A percentile compares a stretch with the other conserved stretches of the same genome.
phyloP scores from a whole-genome alignment of 345 rosid genomes.

The Euphorbia pulcherrima region DNA sequence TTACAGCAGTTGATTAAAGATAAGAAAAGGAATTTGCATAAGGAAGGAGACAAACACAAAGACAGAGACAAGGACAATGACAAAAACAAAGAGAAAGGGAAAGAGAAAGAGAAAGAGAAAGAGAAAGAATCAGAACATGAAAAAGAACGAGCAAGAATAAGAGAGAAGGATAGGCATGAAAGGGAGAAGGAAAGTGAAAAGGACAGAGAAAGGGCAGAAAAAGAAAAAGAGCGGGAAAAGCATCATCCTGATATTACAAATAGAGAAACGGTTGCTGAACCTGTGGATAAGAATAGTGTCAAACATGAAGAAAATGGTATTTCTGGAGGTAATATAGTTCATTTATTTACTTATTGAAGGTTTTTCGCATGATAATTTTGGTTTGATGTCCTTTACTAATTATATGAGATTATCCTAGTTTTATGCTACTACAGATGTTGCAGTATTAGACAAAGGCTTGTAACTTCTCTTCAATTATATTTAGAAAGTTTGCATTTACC shows the following conservation, averaged over 20 bases:
- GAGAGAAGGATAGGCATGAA: slow-evolving; percentile 73
- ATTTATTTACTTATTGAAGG: slow-evolving; percentile 2
- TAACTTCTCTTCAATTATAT: too few relatives aligned
- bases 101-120: slow-evolving; percentile 35
- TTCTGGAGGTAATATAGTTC: slow-evolving; percentile 40
- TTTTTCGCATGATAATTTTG: not conserved
- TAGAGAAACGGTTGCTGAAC: slow-evolving; percentile 49
- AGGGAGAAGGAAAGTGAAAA: slow-evolving; percentile 58
- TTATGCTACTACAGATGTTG: too few relatives aligned
- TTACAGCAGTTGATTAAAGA: slow-evolving; percentile 72
- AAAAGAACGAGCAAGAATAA: slow-evolving; percentile 47
- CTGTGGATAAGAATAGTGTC: slow-evolving; percentile 44
- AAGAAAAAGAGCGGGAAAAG: slow-evolving; percentile 59
- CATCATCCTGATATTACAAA: slow-evolving; percentile 48
- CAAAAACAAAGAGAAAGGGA: slow-evolving; percentile 51
- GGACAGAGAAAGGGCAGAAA: slow-evolving; percentile 52
- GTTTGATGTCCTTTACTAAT: not conserved
- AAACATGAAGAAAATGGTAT: slow-evolving; percentile 54
- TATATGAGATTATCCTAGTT: not conserved
- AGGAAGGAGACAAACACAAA: slow-evolving; percentile 54
- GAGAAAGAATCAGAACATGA: slow-evolving; percentile 58
- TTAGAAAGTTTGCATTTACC: not conserved
- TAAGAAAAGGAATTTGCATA: slow-evolving; percentile 54
- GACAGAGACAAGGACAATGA: slow-evolving; percentile 29
- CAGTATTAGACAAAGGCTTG: too few relatives aligned